Base-by-base conservation (phyloP, 169 alveolate species). In the Theileria orientalis region DNA sequence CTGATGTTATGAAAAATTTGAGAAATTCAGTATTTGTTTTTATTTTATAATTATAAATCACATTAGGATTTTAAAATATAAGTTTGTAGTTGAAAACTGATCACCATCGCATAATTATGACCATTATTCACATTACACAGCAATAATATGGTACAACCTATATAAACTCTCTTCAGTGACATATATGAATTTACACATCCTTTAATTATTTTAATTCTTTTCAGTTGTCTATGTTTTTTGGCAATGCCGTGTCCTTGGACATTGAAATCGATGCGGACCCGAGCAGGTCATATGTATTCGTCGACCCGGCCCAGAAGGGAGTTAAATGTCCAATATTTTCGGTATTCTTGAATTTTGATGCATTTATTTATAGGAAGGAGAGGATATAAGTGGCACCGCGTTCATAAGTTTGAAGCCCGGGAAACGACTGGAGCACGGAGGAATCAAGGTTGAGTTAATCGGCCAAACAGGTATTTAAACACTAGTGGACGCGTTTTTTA, bases 341-440 rank as follows among this genome's bases (percentile, higher is more conserved):
- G 59, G 94, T 82, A 46, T 11, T 74, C 56, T 2, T 0, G 9
- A 11, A 29, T 11, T 8, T 0, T 32, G 21, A 44, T 30, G 44
- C 33, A 37, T 14, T 23, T 25, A 23, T 49, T 37, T 46, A 25
- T 76, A 91, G 92, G 94, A 94, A 64, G 95, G 96, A 25, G 97
- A 94, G 60, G 96, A 92, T 71, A 92, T 94, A n/a, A 86, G 93
- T 57, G 96, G 98, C 19, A 76, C 89, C 14, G 98, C 98, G n/a
- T 76, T 92, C 40, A 92, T 95, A 54, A 90, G 91, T 73, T 66
- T 95, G 75, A 92, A 93, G 69, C 96, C 97, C 0, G 98, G 97
- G 35, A 95, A 96, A 73, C 94, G 94, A 67, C 78, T 97, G 64
- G 99, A 97, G 56, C 99, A 98, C 84, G 93, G 94, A 76, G 99